Evolutionary conservation across 768 basidiomycete species (phyloP), one percentile per base, ranked within the genome.

Genomic region (Lactarius indigo): DNA sequence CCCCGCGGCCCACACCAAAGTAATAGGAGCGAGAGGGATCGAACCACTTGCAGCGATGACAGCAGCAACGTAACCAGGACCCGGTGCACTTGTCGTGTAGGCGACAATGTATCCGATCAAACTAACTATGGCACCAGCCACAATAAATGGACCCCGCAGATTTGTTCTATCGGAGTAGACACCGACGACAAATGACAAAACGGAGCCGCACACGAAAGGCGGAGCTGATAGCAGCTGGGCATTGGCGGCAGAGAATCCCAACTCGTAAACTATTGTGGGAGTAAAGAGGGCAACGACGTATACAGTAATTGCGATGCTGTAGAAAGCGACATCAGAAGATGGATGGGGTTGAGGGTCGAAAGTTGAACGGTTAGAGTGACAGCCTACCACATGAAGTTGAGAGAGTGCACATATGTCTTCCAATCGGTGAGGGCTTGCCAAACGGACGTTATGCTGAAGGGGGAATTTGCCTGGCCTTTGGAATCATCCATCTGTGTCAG

Each of bases 1-100:
- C 10, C 82, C 82, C 2, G 80, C 79, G 2, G 77, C 81, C 87
- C 87, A 88, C 39, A 85, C 83, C 1, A 87, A 74, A 30, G 73
- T 72, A n/a, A 85, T 76, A 5, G 77, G 75, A 59, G 85, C 77
- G 6, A 79, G 80, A 0, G 87, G 83, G 70, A 76, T 86, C 7
- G 84, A 81, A 26, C 86, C 86, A 23, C 78, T 73, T 2, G 84
- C 82, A 31, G 83, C 81, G 44, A 87, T 73, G 41, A 87, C 63
- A 6, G 82, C 74, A 3, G 83, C 86, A 9, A 75, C 74, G 68
- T 87, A 87, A 4, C 76, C 82, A 26, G 64, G 55, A 20, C 69
- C 69, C 3, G 70, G 64, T 20, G 17, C 56, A 42, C 69, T 70
- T 30, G 78, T 77, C 5, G 76, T 75, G 63, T 83, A 83, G 23